Conservation (phyloP, 2,329 filamentous ascomycete species). For the Cladophialophora chaetospira region DNA sequence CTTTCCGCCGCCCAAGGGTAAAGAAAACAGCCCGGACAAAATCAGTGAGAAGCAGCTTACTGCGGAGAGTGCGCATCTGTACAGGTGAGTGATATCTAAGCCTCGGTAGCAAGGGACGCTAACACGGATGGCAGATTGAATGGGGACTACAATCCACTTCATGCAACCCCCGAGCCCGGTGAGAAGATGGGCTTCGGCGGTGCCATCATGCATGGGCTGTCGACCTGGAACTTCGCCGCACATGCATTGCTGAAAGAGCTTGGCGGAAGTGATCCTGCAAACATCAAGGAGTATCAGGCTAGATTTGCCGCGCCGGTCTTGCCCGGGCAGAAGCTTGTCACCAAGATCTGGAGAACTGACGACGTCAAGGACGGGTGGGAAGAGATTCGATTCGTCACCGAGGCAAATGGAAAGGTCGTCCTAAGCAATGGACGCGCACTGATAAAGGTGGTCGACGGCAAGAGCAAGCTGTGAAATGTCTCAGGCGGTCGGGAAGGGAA, state of each 20-base stretch:
- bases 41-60: slow-evolving; percentile 71
- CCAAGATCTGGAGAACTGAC: slow-evolving; percentile 78
- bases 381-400: slow-evolving; percentile 78
- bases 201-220: slow-evolving; percentile 85
- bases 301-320: slow-evolving; percentile 82
- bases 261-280: slow-evolving; percentile 75
- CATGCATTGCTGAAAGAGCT: slow-evolving; percentile 73
- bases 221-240: slow-evolving; percentile 78
- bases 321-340: slow-evolving; percentile 79
- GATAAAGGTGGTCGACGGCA: slow-evolving; percentile 64
- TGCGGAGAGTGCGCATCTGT: slow-evolving; percentile 71
- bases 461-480: slow-evolving; percentile 59
- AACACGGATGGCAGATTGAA: slow-evolving; percentile 63
- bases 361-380: slow-evolving; percentile 69
- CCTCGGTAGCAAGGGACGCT: background rate
- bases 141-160: slow-evolving; percentile 92
- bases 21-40: slow-evolving; percentile 63
- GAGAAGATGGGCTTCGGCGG: slow-evolving; percentile 89
- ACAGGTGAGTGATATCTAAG: slow-evolving; percentile 52
- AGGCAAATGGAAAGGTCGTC: slow-evolving; percentile 79
- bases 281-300: slow-evolving; percentile 85
- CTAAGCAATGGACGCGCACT: slow-evolving; percentile 83
- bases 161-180: slow-evolving; percentile 82
- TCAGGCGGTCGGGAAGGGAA: background rate
- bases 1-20: slow-evolving; percentile 74